These are phyloP conservation scores for Balansia obtecta DNA, from an alignment of 2,329 filamentous ascomycete species.

Conservation along the genomic window DNA sequence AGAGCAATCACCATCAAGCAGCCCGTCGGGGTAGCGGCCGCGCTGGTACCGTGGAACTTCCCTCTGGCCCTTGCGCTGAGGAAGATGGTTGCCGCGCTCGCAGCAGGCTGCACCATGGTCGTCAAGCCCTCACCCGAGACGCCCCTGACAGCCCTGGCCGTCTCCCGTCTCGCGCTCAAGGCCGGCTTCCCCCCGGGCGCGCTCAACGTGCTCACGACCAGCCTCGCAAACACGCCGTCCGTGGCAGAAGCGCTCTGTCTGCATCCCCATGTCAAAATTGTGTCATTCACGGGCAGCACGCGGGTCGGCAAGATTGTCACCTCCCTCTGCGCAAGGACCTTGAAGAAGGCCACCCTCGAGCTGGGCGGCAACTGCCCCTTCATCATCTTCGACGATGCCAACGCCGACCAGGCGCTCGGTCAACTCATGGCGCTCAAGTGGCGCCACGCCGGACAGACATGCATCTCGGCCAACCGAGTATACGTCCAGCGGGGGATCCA, in stretches of 20 bases:
- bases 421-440: constrained; percentile 55
- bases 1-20: constrained; percentile 58
- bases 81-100: constrained; percentile 42
- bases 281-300: constrained; percentile 69
- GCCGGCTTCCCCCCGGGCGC: constrained; percentile 68
- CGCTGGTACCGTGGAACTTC: constrained; percentile 43
- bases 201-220: constrained; percentile 39
- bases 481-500: constrained; percentile 50
- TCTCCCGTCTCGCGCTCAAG: constrained; percentile 53
- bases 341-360: constrained; percentile 58
- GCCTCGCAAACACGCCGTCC: constrained; percentile 28
- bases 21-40: constrained; percentile 22
- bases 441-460: constrained; percentile 61
- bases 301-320: constrained; percentile 55
- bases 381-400: constrained; percentile 56
- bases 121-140: constrained; percentile 63
- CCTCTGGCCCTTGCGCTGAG: constrained; percentile 37
- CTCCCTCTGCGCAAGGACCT: constrained; percentile 42
- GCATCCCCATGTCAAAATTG: constrained; percentile 40
- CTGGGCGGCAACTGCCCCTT: constrained; percentile 58
- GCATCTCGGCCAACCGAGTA: constrained; percentile 50
- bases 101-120: constrained; percentile 66
- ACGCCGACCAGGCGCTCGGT: constrained; percentile 51
- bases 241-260: constrained; percentile 34
- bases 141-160: constrained; percentile 56